Evolutionary conservation across 306 rosid species (phyloP), one percentile per base, ranked within the genome.

Genomic region (Quercus parvula): DNA sequence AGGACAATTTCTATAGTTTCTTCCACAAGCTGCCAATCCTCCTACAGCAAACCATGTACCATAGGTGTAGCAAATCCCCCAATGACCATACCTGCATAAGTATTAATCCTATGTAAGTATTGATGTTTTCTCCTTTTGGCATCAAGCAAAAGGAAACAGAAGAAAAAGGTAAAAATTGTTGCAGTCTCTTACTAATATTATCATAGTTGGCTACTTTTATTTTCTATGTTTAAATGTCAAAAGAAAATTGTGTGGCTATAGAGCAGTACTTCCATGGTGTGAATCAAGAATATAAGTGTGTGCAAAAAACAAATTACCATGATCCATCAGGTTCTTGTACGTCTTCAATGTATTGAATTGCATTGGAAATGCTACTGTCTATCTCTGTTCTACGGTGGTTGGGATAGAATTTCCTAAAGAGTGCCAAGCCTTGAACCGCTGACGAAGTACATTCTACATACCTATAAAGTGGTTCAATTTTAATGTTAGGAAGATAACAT

Each of bases 51-150:
- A 91, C 97, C 96, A 91, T 2, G 95, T 84, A 31, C 87, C 96
- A 35, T 93, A 93, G 0, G 94, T 93, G 82, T 88, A 93, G 79
- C 96, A 93, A 63, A 93, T 83, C 28, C 94, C 97, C 96, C 97
- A 93, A 75, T 90, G 79, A 11, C 97, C 97, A 28, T 89, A 89
- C 97, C 95, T 92, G 31, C 28, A 25, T 13, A 72, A 76, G 33
- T 25, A 2, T 11, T 69, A 49, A 46, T 68, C 4, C 62, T 25
- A 17, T 2, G n/a, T 61, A 70, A 49, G 54, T 49, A 49, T 3
- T 49, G 66, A 35, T 63, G 46, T 11, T 71, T 70, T 44, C 10
- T 52, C 64, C 44, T 62, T 62, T 57, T n/a, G n/a, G 30, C 57
- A 49, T 62, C 9, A 58, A 31, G 14, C 52, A 27, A 71, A 27